Evolutionary conservation across 768 basidiomycete genomes (phyloP), one percentile per base, ranked within the genome.

Genomic region (Mycena belliarum): DNA sequence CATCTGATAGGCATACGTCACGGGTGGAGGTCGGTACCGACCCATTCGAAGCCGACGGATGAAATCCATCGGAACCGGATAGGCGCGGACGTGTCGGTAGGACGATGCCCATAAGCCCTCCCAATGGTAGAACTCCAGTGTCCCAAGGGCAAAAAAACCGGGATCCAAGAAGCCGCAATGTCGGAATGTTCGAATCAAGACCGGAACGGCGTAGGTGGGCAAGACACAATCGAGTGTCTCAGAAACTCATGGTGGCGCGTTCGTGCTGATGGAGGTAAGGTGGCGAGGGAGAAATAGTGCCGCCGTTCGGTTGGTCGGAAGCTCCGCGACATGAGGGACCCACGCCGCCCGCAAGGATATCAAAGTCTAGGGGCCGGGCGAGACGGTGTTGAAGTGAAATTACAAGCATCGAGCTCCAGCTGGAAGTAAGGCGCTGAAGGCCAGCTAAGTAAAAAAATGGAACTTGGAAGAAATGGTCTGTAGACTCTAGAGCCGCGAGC

Each of bases 301-400:
- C 25, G 18, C 38, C 18, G 38, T 49, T 56, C 55, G 55, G 55
- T 43, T 24, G n/a, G 47, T 42, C 29, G 32, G 48, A 44, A 35
- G 32, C 32, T 14, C 55, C 54, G 54, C 45, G 35, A 4, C 47
- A 46, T 26, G 21, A 12, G 12, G 6, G 29, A 55, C 29, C 55
- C 40, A 55, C 47, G 46, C 46, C 54, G 40, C 29, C 47, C 38
- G 18, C 18, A 24, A n/a, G 20, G 41, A n/a, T 44, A 56, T 56
- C 48, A 4, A 48, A 6, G 43, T 32, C 29, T 12, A 32, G 29
- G 29, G 21, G 5, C n/a, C 24, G 29, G 40, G 26, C 23, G 23
- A 47, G 6, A 32, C 28, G 50, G 46, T 15, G 28, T 33, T 28
- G 35, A 14, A 25, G 26, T 29, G 45, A 47, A 24, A 21, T n/a